These are phyloP conservation scores for Alternaria longipes DNA, from an alignment of 2,329 filamentous ascomycete genomes.

Conservation along the genomic window DNA sequence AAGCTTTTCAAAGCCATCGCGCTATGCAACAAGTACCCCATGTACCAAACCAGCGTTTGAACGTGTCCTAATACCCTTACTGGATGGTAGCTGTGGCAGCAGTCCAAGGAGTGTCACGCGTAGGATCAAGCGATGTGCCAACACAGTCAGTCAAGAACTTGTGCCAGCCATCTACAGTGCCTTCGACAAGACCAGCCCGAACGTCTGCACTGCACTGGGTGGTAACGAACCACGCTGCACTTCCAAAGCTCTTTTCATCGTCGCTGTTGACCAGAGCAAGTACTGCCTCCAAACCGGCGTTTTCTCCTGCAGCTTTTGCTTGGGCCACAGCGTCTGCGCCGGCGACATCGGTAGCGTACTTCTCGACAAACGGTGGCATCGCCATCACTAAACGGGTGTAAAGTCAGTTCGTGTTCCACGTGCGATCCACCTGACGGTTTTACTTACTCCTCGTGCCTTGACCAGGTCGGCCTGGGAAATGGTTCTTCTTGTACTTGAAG, in stretches of 20 bases:
- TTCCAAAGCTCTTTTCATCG: conserved; percentile 63
- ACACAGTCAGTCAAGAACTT: conserved; percentile 65
- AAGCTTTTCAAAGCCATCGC: not conserved
- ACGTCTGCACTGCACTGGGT: conserved; percentile 62
- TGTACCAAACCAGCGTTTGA: not conserved
- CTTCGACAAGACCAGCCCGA: conserved; percentile 56
- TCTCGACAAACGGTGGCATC: conserved; percentile 62
- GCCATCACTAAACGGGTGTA: conserved; percentile 62
- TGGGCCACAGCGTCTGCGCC: conserved; percentile 44
- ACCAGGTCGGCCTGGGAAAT: conserved; percentile 65
- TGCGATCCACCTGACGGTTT: no score
- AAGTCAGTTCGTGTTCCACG: not conserved
- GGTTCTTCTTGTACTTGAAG: conserved; percentile 77
- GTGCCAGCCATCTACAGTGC: conserved; percentile 60
- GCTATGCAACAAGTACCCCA: not conserved
- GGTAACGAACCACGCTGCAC: conserved; percentile 68
- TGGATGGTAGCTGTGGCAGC: conserved; percentile 49
- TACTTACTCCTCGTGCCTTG: conserved; percentile 67
- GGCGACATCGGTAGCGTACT: conserved; percentile 63
- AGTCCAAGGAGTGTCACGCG: conserved; percentile 61
- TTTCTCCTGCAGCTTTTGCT: conserved; percentile 45
- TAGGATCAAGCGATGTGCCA: conserved; percentile 57
- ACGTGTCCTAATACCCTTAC: conserved; percentile 20
- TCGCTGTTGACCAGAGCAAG: conserved; percentile 60
- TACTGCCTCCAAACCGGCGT: conserved; percentile 52